Conservation (phyloP, 1,284 basidiomycete genomes). For the Austroboletus niveus region DNA sequence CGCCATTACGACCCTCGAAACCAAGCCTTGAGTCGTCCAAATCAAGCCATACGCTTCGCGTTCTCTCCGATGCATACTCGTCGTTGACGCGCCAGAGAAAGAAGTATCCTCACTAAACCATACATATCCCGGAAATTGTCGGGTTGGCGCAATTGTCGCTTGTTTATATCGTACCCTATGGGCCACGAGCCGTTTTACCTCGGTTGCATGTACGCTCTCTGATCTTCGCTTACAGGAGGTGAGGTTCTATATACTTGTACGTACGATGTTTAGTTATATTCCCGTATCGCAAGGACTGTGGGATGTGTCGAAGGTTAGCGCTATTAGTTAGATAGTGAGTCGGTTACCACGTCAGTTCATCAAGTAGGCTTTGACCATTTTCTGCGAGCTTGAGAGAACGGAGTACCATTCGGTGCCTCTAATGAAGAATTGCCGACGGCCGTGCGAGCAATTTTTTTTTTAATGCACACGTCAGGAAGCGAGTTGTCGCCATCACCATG, state of each 20-base stretch:
- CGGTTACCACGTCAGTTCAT: no score
- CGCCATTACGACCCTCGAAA: neutral
- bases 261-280: neutral
- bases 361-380: no score
- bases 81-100: conserved; percentile 11
- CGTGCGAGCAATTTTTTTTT: neutral
- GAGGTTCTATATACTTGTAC: conserved; percentile 5
- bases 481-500: neutral
- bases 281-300: neutral
- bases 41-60: conserved; percentile 24
- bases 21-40: conserved; percentile 6
- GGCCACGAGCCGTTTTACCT: neutral
- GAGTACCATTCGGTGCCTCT: neutral
- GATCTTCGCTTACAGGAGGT: neutral
- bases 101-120: conserved; percentile 2
- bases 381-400: neutral
- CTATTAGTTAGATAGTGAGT: neutral
- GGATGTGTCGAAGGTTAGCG: neutral
- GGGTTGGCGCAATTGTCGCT: neutral
- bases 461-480: neutral
- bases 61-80: conserved; percentile 25
- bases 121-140: neutral
- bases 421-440: no score
- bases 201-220: neutral
- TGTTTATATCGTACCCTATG: conserved; percentile 3